Percentiles rank a stretch among this genome's conserved stretches.
phyloP scores from a whole-genome alignment of 1,139 yeast species.

The Saccharomyces hybrid region DNA sequence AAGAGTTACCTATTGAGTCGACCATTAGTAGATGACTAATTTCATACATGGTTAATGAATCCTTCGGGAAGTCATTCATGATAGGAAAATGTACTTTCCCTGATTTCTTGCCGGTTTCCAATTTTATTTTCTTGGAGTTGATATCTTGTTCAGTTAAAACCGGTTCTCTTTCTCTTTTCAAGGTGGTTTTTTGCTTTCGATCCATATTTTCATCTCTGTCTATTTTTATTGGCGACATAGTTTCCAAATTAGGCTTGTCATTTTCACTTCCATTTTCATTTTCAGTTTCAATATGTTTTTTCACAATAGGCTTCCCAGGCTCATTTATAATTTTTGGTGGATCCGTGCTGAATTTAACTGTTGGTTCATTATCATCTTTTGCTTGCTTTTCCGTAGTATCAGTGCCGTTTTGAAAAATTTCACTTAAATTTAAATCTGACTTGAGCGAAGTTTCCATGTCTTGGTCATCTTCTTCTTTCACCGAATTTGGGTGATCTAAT shows the following conservation, averaged over 20 bases:
- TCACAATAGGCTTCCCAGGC: neutral
- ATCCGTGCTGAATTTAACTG: constrained; percentile 23
- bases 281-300: neutral
- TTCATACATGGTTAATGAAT: constrained; percentile 17
- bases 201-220: neutral
- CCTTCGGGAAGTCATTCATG: constrained; percentile 6
- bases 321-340: constrained; percentile 19
- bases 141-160: neutral
- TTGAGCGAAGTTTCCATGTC: constrained; percentile 31
- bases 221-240: neutral
- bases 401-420: constrained; percentile 14
- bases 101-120: neutral
- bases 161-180: neutral
- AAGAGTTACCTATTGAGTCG: neutral
- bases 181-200: neutral
- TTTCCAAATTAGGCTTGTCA: neutral
- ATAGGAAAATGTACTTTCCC: neutral
- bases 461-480: constrained; percentile 16
- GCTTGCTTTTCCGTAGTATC: neutral
- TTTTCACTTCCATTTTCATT: neutral
- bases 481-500: constrained; percentile 2
- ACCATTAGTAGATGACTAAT: constrained; percentile 9
- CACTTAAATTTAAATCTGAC: constrained; percentile 18
- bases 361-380: constrained; percentile 12
- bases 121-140: constrained; percentile 2